Evolutionary conservation across 177 flowering plant species (phyloP), one percentile per base, ranked within the genome.

Genomic region (Tripterygium wilfordii): DNA sequence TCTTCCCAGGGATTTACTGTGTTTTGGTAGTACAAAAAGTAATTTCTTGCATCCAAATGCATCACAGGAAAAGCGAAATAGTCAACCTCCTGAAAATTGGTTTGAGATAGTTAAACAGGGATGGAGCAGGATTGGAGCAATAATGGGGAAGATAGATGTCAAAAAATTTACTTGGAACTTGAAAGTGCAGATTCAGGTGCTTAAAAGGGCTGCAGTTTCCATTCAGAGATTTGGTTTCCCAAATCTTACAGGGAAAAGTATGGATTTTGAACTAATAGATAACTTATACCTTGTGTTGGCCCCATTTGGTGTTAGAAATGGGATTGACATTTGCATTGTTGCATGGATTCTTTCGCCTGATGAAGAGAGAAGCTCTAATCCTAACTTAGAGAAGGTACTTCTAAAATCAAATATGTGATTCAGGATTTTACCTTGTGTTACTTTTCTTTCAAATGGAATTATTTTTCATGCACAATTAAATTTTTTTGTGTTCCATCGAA

Each of bases 331-430:
- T 67, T 63, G 73, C 42, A 61, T 89, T 51, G 85, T 71, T 16
- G 69, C 88, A 36, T 94, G 99, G 99, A 71, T 87, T 57, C 89
- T 94, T 54, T 94, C 95, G 92, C 99, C 99, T 48, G 97, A 94
- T 66, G 99, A 94, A 62, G 97, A 89, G 70, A 79, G 78, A 61
- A 73, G 78, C 67, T 81, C 95, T 19, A 77, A 51, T 45, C 97
- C 96, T 31, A 89, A 76, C 74, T 58, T 94, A 44, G 99, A 89
- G 62, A 94, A 87, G 99, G 99, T 88, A 78, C 32, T 58, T 9
- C 15, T n/a, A 1, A 21, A 21, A n/a, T n/a, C 2, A 40, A 21
- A 2, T 10, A 20, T 22, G 10, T n/a, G n/a, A n/a, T n/a, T n/a
- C n/a, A n/a, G n/a, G n/a, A n/a, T n/a, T n/a, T n/a, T n/a, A n/a